A percentile compares a stretch with the other conserved stretches of the same genome.
Evolutionary conservation across 768 basidiomycete species (phyloP).

Genomic region (Amyloporia xantha): DNA sequence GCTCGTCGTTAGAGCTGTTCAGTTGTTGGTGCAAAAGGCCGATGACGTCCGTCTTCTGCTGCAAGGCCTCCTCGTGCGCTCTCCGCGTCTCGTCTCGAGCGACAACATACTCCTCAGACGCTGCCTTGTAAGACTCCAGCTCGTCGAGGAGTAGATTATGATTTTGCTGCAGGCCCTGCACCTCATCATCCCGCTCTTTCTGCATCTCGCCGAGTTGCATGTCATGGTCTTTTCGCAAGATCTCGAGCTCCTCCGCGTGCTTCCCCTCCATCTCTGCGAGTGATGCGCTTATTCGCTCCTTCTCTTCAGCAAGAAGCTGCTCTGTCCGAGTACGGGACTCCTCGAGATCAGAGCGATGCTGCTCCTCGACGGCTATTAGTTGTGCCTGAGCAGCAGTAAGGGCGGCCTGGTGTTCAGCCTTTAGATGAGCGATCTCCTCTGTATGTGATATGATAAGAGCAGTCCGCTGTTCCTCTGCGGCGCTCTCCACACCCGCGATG

Average conservation of each 20-base stretch:
- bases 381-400: slow-evolving; percentile 23
- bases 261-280: slow-evolving; percentile 41
- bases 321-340: slow-evolving; percentile 28
- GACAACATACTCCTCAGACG: slow-evolving; percentile 34
- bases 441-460: slow-evolving; percentile 36
- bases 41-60: slow-evolving; percentile 44
- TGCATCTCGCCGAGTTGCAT: slow-evolving; percentile 20
- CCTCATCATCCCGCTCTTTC: slow-evolving; percentile 16
- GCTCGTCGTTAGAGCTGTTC: slow-evolving; percentile 30
- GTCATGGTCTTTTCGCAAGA: slow-evolving; percentile 28
- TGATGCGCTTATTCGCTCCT: slow-evolving; percentile 32
- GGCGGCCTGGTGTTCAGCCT: slow-evolving; percentile 40
- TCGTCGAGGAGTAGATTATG: slow-evolving; percentile 41
- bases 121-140: slow-evolving; percentile 43
- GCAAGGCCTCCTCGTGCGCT: slow-evolving; percentile 35
- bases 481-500: slow-evolving; percentile 23
- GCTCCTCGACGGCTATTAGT: slow-evolving; percentile 24
- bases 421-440: slow-evolving; percentile 26
- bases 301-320: slow-evolving; percentile 38
- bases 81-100: slow-evolving; percentile 27
- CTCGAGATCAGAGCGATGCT: slow-evolving; percentile 27
- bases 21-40: slow-evolving; percentile 46
- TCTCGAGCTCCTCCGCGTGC: slow-evolving; percentile 43
- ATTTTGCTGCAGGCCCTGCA: slow-evolving; percentile 34
- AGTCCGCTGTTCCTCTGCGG: slow-evolving; percentile 31